Conservation (phyloP, 2,329 filamentous ascomycete genomes). For the Cladosporium halotolerans region DNA sequence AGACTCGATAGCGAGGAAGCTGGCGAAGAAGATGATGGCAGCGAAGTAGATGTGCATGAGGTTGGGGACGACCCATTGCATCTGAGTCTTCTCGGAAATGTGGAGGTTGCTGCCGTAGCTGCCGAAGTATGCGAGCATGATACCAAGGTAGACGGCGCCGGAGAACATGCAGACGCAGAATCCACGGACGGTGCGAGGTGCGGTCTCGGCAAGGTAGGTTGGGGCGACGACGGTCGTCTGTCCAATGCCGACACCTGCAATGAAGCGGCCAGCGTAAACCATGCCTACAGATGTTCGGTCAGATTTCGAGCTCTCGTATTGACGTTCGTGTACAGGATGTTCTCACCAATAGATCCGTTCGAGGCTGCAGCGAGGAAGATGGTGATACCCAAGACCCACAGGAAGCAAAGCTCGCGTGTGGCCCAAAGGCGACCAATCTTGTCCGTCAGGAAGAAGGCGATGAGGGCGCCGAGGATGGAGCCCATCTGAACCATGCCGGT, state of each 20-base stretch:
- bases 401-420: slow-evolving; percentile 22
- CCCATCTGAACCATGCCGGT: slow-evolving; percentile 78
- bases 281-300: slow-evolving; percentile 17
- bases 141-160: slow-evolving; percentile 64
- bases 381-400: slow-evolving; percentile 25
- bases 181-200: slow-evolving; percentile 37
- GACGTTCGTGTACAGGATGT: no score
- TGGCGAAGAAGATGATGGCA: slow-evolving; percentile 62
- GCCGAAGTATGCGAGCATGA: slow-evolving; percentile 72
- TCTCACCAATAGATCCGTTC: slow-evolving; percentile 17
- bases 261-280: slow-evolving; percentile 36
- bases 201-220: slow-evolving; percentile 52
- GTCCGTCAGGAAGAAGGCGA: slow-evolving; percentile 38
- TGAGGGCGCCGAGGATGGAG: slow-evolving; percentile 63
- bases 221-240: slow-evolving; percentile 54
- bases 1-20: slow-evolving; percentile 36
- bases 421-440: slow-evolving; percentile 29
- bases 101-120: slow-evolving; percentile 50
- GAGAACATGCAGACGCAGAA: slow-evolving; percentile 68
- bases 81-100: slow-evolving; percentile 36
- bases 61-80: slow-evolving; percentile 61
- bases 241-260: slow-evolving; percentile 37
- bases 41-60: slow-evolving; percentile 74
- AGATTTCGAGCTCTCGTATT: no score
- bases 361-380: slow-evolving; percentile 44